Evolutionary conservation across 345 rosid species (phyloP), one percentile per base, ranked within the genome.

Genomic region (Zanthoxylum bungeanum): DNA sequence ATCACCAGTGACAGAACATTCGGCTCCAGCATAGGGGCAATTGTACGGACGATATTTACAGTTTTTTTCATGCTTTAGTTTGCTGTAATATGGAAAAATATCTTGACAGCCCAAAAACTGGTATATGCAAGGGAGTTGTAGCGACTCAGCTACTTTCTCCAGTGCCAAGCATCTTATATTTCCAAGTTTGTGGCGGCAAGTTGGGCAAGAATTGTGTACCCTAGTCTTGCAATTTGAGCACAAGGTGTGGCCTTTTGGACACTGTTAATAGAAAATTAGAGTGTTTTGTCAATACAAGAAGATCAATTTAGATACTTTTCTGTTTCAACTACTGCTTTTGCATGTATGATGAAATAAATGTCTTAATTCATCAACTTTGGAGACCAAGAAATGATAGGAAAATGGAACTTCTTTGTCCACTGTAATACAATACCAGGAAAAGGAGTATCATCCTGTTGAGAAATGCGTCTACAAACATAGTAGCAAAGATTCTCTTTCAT

Each of bases 21-120:
- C 92, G 24, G 93, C 82, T 40, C 97, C 96, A 36, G 97, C 97
- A 68, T 93, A 88, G 9, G 97, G 97, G 76, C 97, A 93, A 67
- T 51, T 86, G 73, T 88, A 91, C 0, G 96, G 93, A 19, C 97
- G 86, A 64, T 78, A 84, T 74, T 78, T 83, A 75, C 98, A 91
- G 78, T 71, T 81, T 74, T 84, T 87, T 67, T 91, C 98, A 33
- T 93, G 97, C 78, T 85, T 90, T 67, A 86, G 93, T 85, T 86
- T 91, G 85, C 89, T 73, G 77, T 91, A 88, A 81, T 89, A 91
- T 0, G 93, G 92, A 65, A 87, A 88, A 70, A 91, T 93, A 63
- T 87, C 93, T 60, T 78, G 84, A 70, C 98, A 91, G 22, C 98
- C 96, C 62, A 77, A 75, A 51, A 28, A 79, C 73, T 93, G 92